These are phyloP conservation scores for Neonothopanus nambi DNA, from an alignment of 1,284 basidiomycete species.

Conservation along the genomic window DNA sequence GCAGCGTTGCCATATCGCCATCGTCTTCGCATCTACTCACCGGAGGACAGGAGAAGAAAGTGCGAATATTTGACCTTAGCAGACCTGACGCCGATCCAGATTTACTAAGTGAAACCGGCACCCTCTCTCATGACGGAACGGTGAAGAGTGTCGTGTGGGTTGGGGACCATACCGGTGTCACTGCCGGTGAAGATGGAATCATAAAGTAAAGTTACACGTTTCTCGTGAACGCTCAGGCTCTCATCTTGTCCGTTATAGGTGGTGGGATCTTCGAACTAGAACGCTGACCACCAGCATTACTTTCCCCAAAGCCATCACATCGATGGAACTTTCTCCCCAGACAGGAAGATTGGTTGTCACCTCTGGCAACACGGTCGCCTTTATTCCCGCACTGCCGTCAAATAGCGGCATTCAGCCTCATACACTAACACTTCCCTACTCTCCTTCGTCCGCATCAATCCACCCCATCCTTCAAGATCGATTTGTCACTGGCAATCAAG, in stretches of 20 bases:
- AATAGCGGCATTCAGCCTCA: constrained; percentile 56
- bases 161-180: constrained; percentile 82
- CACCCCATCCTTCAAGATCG: constrained; percentile 88
- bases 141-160: constrained; percentile 95
- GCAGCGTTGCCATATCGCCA: constrained; percentile 86
- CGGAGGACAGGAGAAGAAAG: constrained; percentile 98
- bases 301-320: constrained; percentile 83
- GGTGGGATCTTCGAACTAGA: constrained; percentile 93
- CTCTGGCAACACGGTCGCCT: constrained; percentile 89
- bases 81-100: constrained; percentile 87
- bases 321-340: constrained; percentile 88
- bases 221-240: constrained; percentile 8
- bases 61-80: constrained; percentile 89
- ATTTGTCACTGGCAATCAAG: constrained; percentile 89
- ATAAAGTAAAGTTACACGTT: constrained; percentile 68
- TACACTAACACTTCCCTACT: constrained; percentile 74
- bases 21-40: constrained; percentile 72
- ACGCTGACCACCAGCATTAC: constrained; percentile 70
- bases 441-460: constrained; percentile 89
- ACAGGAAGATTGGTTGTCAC: constrained; percentile 89
- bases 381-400: constrained; percentile 67
- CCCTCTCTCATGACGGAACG: constrained; percentile 80
- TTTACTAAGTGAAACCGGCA: constrained; percentile 62
- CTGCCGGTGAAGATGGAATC: constrained; percentile 88
- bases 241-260: constrained; percentile 48